Evolutionary conservation across 768 basidiomycete species (phyloP).

Genomic region (Xerocomellus chrysenteron): DNA sequence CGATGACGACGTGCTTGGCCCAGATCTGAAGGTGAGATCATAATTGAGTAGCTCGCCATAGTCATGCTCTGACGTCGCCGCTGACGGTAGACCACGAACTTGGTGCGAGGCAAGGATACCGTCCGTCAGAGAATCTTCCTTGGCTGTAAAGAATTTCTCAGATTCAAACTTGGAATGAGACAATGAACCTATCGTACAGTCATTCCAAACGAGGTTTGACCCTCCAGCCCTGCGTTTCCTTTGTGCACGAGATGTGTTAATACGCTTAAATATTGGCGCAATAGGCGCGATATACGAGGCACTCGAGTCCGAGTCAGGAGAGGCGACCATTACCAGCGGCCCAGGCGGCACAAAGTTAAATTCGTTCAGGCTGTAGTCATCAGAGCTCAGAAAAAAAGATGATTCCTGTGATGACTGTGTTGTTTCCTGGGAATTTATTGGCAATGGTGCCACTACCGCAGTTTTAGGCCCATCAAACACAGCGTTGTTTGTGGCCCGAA

Average conservation of each 20-base stretch:
- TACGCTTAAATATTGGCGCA: constrained; percentile 5
- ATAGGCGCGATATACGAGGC: constrained; percentile 11
- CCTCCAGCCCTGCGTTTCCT: constrained; percentile 8
- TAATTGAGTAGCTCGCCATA: constrained; percentile 45
- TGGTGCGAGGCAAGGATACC: constrained; percentile 39
- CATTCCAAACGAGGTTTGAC: not conserved
- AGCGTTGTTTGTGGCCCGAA: not conserved
- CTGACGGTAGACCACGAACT: constrained; percentile 35
- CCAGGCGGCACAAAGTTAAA: constrained; percentile 31
- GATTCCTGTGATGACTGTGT: constrained; percentile 12
- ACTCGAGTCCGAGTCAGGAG: constrained; percentile 23
- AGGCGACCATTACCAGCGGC: not conserved
- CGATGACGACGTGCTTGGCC: constrained; percentile 23
- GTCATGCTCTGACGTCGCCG: constrained; percentile 49
- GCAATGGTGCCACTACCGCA: constrained; percentile 11
- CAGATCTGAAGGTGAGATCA: constrained; percentile 44
- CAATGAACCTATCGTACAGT: constrained; percentile 16
- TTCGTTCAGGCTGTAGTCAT: constrained; percentile 28
- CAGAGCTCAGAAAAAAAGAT: constrained; percentile 5
- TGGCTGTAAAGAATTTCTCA: constrained; percentile 11
- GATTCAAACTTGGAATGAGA: not conserved
- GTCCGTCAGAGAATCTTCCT: constrained; percentile 15
- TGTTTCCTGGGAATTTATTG: not conserved
- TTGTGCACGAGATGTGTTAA: constrained; percentile 4
- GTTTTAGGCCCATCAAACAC: constrained; percentile 17